These are phyloP conservation scores for Parachlorella kessleri DNA, from an alignment of 139 green algal species.

Conservation along the genomic window DNA sequence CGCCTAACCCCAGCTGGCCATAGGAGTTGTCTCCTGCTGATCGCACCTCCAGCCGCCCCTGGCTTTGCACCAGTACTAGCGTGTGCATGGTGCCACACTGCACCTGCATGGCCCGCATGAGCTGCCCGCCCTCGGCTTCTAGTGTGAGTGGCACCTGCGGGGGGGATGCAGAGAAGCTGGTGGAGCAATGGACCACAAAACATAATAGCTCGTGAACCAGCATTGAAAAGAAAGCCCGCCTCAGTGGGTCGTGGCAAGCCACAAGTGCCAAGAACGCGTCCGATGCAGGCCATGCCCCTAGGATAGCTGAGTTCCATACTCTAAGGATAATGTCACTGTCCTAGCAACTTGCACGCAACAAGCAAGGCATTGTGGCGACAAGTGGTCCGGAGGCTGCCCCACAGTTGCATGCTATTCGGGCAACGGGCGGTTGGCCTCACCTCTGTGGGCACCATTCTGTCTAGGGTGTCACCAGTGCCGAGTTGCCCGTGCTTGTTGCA, in stretches of 20 bases:
- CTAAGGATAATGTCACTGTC: no score
- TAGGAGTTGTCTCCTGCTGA: constrained; percentile 68
- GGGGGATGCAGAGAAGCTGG: no score
- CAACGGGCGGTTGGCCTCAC: neutral
- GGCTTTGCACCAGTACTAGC: constrained; percentile 53
- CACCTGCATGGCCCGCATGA: constrained; percentile 65
- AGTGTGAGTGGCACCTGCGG: constrained; percentile 13
- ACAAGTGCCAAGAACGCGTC: no score
- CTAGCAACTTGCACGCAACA: no score
- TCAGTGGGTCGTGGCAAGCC: no score
- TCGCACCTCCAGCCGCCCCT: constrained; percentile 52
- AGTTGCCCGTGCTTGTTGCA: constrained; percentile 60
- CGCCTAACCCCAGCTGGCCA: constrained; percentile 78
- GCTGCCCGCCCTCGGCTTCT: constrained; percentile 25
- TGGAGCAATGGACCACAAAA: no score
- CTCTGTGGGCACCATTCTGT: constrained; percentile 46
- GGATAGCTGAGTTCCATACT: no score
- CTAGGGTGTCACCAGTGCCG: constrained; percentile 44
- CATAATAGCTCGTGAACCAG: no score
- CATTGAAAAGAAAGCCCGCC: no score
- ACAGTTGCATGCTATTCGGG: neutral
- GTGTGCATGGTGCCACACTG: constrained; percentile 63
- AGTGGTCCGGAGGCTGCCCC: no score
- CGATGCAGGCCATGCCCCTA: no score
- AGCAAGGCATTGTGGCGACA: no score